These are phyloP conservation scores for Quaeritorhiza haematococci DNA, from an alignment of 371 early-diverging fungal species.

Conservation along the genomic window DNA sequence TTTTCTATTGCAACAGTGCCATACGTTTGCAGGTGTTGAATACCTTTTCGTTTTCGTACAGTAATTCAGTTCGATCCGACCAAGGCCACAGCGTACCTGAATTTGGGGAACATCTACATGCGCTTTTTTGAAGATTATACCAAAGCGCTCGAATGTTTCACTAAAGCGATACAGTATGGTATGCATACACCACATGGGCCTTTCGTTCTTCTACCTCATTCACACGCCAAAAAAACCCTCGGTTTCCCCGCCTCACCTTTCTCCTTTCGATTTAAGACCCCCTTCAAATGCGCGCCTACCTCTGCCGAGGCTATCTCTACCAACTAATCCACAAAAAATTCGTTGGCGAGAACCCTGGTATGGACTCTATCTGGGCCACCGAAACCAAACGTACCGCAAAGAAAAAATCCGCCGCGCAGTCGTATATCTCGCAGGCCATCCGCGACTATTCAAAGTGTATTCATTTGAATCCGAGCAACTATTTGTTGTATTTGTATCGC, in stretches of 20 bases:
- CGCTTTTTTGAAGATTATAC: conserved; percentile 30
- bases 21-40: conserved; percentile 1
- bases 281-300: conserved; percentile 26
- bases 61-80: conserved; percentile 40
- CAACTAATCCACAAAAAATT: conserved; percentile 36
- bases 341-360: too few relatives aligned
- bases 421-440: conserved; percentile 32
- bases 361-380: too few relatives aligned
- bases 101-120: conserved; percentile 45
- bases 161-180: conserved; percentile 34
- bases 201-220: not conserved
- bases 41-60: conserved; percentile 5
- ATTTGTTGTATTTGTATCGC: conserved; percentile 42
- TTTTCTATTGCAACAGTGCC: too few relatives aligned
- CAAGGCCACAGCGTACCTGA: conserved; percentile 33
- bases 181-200: not conserved
- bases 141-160: conserved; percentile 37
- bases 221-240: too few relatives aligned
- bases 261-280: conserved; percentile 26
- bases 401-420: conserved; percentile 4
- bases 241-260: not conserved
- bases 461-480: conserved; percentile 41
- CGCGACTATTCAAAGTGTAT: conserved; percentile 46
- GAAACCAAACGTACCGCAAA: too few relatives aligned
- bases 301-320: conserved; percentile 41